Evolutionary conservation across 2,329 filamentous ascomycete species (phyloP), one percentile per base, ranked within the genome.

Genomic region (Alternaria gaisen): DNA sequence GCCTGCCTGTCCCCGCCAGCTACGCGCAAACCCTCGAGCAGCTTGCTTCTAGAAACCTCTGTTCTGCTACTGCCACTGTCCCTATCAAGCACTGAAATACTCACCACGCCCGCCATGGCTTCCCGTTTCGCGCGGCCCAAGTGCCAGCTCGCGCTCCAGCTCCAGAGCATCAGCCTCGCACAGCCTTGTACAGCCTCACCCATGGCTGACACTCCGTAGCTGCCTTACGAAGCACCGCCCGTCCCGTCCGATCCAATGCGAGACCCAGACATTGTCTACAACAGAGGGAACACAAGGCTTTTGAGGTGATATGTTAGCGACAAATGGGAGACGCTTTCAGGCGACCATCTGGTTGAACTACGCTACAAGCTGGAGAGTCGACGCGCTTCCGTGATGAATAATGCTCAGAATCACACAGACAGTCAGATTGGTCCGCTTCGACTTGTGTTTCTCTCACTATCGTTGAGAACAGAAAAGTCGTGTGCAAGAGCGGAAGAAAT

Each of bases 181-280:
- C 36, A 52, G 63, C 61, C 56, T 53, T 42, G 59, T 58, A 53
- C 60, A 54, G 50, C 55, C 57, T 58, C 60, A 32, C 53, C 52
- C 18, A 41, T 56, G 32, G 56, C 48, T 51, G 18, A 51, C 24
- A n/a, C n/a, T 32, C 47, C 20, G 46, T 44, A 58, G 54, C 52
- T 63, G 62, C 58, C 66, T 64, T 36, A 14, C 32, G 14, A 36
- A 12, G 12, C 32, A 36, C 6, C 32, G 32, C 32, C 32, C 32
- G 32, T 14, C 12, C 32, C 32, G 11, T 20, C 28, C 4, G 44
- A 14, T 36, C 32, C 32, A 5, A 16, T 14, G 14, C 14, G 32
- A 36, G 32, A 36, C 32, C 7, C 5, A 36, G 28, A 30, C 10
- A 30, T 11, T 10, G 9, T 32, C 5, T 32, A 47, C 44, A 18